Evolutionary conservation across 345 rosid genomes (phyloP).

Genomic region (Gossypium rotundifolium): DNA sequence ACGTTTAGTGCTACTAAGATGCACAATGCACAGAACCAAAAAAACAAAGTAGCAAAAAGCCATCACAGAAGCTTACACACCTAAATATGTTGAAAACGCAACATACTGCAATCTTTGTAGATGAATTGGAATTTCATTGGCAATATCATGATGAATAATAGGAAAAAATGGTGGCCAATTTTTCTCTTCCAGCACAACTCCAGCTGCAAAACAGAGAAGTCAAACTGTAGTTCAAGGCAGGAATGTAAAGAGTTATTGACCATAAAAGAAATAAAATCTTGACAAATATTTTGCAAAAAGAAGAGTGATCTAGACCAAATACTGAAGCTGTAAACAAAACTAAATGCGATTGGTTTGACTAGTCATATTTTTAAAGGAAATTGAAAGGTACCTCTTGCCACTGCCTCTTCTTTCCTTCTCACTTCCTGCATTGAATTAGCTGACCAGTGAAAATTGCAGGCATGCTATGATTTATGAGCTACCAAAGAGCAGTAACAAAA

Average conservation of each 20-base stretch:
- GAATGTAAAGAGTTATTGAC: background rate
- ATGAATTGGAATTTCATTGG: conserved; percentile 76
- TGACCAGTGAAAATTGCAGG: conserved; percentile 6
- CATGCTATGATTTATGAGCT: background rate
- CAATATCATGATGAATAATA: conserved; percentile 78
- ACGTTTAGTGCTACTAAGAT: background rate
- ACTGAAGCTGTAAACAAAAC: background rate
- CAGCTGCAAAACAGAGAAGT: conserved; percentile 42
- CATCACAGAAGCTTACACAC: conserved; percentile 25
- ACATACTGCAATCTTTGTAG: conserved; percentile 70
- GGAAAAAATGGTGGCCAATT: conserved; percentile 91
- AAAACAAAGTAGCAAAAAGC: background rate
- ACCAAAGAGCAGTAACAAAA: background rate
- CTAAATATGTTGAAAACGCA: conserved; percentile 66
- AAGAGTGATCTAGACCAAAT: background rate
- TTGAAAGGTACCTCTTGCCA: conserved; percentile 59
- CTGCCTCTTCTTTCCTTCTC: conserved; percentile 86
- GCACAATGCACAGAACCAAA: background rate
- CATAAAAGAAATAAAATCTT: background rate
- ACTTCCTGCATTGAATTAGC: conserved; percentile 50
- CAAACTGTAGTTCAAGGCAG: background rate
- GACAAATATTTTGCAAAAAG: background rate
- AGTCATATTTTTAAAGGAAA: background rate
- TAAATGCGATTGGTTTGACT: background rate
- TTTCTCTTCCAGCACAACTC: conserved; percentile 66